Base-by-base conservation (phyloP, 2,329 filamentous ascomycete species). In the Tolypocladium sp. region DNA sequence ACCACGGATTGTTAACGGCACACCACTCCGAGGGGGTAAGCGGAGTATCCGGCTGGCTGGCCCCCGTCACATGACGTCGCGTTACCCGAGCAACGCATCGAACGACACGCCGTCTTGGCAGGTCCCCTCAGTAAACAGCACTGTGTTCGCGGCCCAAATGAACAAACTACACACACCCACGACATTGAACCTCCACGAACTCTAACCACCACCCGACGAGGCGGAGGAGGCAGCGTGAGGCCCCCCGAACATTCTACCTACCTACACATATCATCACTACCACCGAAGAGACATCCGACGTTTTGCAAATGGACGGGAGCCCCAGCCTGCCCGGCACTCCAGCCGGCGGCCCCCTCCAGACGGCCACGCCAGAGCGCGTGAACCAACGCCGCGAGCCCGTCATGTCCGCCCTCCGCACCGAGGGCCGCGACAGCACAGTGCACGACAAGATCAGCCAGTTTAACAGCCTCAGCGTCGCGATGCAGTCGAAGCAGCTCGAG, bases 381-480 rank as follows among this genome's bases (percentile, higher is more conserved):
- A 87, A 88, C 68, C 76, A 79, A 63, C 70, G 72, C 58, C 69
- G 73, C 42, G 72, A 74, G 20, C 67, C 72, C 58, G 64, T 74
- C 58, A 70, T 76, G 64, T 67, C 73, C 33, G 68, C 74, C 44
- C 66, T 66, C 52, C 72, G 69, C 63, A 68, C 61, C 67, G 75
- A 74, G 59, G 73, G 73, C 59, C 79, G 83, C 63, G 82, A 85
- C 61, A 84, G 82, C 65, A 83, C 83, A 27, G 85, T 89, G 7
- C 79, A 85, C 65, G 83, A 87, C 61, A 84, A 86, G 68, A 87
- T 90, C 62, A 85, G 83, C 68, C 88, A 89, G 71, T 90, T 91
- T 73, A 89, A 91, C 75, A 82, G 79, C 59, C 78, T 91, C 41
- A 82, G 81, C 59, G 77, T 91, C 52, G 82, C 86, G 59, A 74